Base-by-base conservation (phyloP, 305 asterid genomes). In the Plantago rigida region DNA sequence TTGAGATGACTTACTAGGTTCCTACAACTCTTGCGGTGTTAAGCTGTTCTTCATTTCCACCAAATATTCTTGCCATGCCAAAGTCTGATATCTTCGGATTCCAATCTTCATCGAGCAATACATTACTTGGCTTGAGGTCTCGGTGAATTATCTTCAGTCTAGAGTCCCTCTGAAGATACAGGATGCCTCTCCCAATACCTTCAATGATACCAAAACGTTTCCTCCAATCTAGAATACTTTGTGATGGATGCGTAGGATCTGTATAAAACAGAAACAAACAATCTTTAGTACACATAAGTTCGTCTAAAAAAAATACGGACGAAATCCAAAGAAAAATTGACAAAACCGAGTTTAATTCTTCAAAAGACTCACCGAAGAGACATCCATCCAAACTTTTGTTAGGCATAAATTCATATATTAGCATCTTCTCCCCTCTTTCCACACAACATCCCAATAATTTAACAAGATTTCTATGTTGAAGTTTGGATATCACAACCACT, bases 391-490 rank as follows among this genome's bases (percentile, higher is more conserved):
- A 72, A 69, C 87, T 82, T 63, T 64, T 77, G 50, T 77, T 77
- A 3, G 75, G 79, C 82, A 74, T 71, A 77, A 68, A 77, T 47
- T 77, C 82, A 5, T 78, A 78, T 9, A 78, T 42, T 55, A 82
- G 19, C 70, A 83, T 81, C 45, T 75, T 83, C 68, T 78, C 87
- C 47, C 75, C 78, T 46, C 51, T 72, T 64, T 80, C 87, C 0
- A 73, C 70, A 42, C 83, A 83, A 31, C 87, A 78, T 2, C 90
- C 90, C 0, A 77, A 42, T 6, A 83, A 57, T 46, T 65, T 75
- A 36, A 83, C 90, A 12, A 83, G 85, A 67, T 83, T 81, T 47
- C 87, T 36, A 12, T 83, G 90, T 57, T 83, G 85, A 62, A 83
- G 83, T 62, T 83, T 83, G 22, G 85, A 77, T 50, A 83, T 83